Percentiles rank a stretch among this genome's conserved stretches.
Evolutionary conservation across 805 yeast genomes (phyloP).

Genomic region (Yarrowia deformans): DNA sequence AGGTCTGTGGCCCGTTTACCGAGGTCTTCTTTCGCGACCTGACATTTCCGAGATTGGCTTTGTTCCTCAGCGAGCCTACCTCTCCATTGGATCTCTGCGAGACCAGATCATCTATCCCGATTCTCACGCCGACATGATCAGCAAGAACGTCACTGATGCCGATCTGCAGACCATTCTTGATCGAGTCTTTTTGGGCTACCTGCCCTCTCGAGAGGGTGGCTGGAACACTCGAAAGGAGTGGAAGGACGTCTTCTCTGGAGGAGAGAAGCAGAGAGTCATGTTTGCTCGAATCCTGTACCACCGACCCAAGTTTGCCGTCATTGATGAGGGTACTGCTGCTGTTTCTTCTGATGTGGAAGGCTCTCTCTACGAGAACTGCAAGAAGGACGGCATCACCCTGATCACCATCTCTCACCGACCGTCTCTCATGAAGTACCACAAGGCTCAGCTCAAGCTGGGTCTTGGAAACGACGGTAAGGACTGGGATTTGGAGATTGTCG

Average conservation of each 20-base stretch:
- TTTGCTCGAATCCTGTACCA: slow-evolving; percentile 86
- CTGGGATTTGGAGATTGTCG: slow-evolving; percentile 70
- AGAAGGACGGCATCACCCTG: slow-evolving; percentile 71
- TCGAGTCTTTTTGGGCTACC: slow-evolving; percentile 81
- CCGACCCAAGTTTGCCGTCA: slow-evolving; percentile 78
- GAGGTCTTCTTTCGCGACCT: slow-evolving; percentile 84
- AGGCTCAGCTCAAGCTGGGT: slow-evolving; percentile 71
- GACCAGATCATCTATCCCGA: slow-evolving; percentile 92
- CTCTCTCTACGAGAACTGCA: slow-evolving; percentile 76
- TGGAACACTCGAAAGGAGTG: slow-evolving; percentile 65
- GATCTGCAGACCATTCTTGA: slow-evolving; percentile 70
- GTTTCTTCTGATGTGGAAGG: slow-evolving; percentile 91
- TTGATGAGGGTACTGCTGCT: slow-evolving; percentile 95
- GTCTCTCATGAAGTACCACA: slow-evolving; percentile 83
- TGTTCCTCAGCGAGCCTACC: slow-evolving; percentile 87
- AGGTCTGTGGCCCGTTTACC: slow-evolving; percentile 89
- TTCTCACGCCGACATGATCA: slow-evolving; percentile 77
- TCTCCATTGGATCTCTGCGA: slow-evolving; percentile 78
- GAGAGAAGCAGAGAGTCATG: slow-evolving; percentile 89
- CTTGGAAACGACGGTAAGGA: slow-evolving; percentile 56
- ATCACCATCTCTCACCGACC: slow-evolving; percentile 87
- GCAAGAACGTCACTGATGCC: slow-evolving; percentile 72
- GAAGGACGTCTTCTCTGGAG: slow-evolving; percentile 95
- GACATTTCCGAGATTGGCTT: slow-evolving; percentile 67
- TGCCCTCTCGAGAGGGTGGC: slow-evolving; percentile 69